phyloP scores from a whole-genome alignment of 805 yeast genomes.

The Spathaspora gorwiae region DNA sequence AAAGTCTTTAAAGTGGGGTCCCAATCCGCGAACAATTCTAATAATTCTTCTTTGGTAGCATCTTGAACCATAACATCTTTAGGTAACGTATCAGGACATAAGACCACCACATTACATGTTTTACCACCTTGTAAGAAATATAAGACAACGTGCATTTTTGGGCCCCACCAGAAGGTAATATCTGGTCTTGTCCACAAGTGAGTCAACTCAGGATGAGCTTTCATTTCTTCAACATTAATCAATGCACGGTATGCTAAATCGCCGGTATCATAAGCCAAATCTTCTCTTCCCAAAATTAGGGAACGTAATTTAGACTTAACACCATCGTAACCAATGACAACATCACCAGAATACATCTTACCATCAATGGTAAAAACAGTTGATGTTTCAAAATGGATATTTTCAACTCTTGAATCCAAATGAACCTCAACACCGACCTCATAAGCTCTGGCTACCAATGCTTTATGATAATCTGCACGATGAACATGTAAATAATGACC shows the following conservation, averaged over 20 bases:
- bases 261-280: constrained; percentile 22
- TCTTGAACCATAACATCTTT: constrained; percentile 12
- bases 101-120: constrained; percentile 22
- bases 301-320: constrained; percentile 18
- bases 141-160: constrained; percentile 22
- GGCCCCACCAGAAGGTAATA: constrained; percentile 30
- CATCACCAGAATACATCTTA: constrained; percentile 14
- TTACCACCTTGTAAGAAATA: constrained; percentile 23
- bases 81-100: constrained; percentile 25
- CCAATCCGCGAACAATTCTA: constrained; percentile 19
- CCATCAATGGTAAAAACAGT: constrained; percentile 15
- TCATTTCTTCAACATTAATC: constrained; percentile 13
- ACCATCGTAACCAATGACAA: constrained; percentile 24
- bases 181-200: constrained; percentile 16
- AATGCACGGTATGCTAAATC: constrained; percentile 25
- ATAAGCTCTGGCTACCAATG: constrained; percentile 16
- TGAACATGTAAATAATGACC: constrained; percentile 20
- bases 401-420: constrained; percentile 11
- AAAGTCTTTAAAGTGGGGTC: constrained; percentile 20
- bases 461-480: constrained; percentile 22
- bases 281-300: constrained; percentile 14
- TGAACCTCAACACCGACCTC: constrained; percentile 15
- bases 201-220: constrained; percentile 13
- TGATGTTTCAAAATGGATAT: constrained; percentile 14
- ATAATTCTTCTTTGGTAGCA: constrained; percentile 20